Base-by-base conservation (phyloP, 148 eudicot species). In the Mesembryanthemum crystallinum region DNA sequence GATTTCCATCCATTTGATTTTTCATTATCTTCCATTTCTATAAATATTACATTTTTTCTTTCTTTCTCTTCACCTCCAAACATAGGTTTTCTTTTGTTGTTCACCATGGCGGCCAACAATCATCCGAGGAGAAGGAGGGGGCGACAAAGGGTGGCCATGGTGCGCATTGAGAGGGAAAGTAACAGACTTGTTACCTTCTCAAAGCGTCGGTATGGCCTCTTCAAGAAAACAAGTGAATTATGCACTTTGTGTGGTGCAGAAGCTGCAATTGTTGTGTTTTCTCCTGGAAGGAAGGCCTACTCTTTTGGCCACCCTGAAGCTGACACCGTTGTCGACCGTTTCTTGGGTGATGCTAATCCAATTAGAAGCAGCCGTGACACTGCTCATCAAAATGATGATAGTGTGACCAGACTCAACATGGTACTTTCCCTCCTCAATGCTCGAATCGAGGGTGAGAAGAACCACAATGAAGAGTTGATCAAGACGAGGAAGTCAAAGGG, bases 181-280 rank as follows among this genome's bases (percentile, higher is more conserved):
- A 76, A 76, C 37, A 80, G 80, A 3, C 83, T 71, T 47, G 83
- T 81, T 17, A 81, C 83, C 42, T 81, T 81, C 58, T 81, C 83
- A 7, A 81, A 81, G 24, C 72, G 83, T 0, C 83, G 83, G 3
- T 24, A n/a, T 18, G 80, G 83, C 1, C 77, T 81, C 1, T 81
- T 81, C 47, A 81, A 81, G 9, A 81, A 81, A 39, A 73, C 83
- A 1, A 81, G 79, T 20, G 83, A 81, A 23, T 39, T 81, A 3
- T 76, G 83, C 73, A 81, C 77, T 28, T 24, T 81, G 20, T 72
- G 80, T 58, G 83, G 83, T n/a, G 80, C 77, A 25, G 77, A 81
- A 37, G 77, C 69, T 15, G 80, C 80, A 1, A 76, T 81, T 0
- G 47, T 81, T 4, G 83, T 81, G 24, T 81, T 76, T 76, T 81